These are phyloP conservation scores for Zancudomyces culisetae DNA, from an alignment of 371 early-diverging fungal genomes.

Conservation along the genomic window DNA sequence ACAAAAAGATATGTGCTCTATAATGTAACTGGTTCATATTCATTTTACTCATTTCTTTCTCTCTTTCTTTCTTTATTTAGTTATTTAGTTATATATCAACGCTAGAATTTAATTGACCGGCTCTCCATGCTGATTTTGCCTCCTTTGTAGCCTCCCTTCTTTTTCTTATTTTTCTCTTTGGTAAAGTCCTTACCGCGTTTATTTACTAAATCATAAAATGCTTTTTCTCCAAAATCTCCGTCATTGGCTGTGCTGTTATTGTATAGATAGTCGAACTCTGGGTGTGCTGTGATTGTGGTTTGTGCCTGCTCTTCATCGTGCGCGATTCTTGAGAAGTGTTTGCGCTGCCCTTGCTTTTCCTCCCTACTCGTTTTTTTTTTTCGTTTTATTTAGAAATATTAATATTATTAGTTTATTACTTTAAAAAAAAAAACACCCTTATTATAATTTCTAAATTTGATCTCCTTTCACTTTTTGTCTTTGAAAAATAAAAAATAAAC, in stretches of 20 bases:
- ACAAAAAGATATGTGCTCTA: constrained; percentile 1
- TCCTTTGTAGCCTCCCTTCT: constrained; percentile 87
- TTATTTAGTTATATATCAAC: not conserved
- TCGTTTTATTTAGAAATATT: constrained; percentile 5
- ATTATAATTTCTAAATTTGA: too few relatives aligned
- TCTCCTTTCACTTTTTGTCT: too few relatives aligned
- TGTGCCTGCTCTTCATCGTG: not conserved
- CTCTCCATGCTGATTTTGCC: constrained; percentile 68
- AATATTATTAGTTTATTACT: constrained; percentile 4
- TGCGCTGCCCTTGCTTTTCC: constrained; percentile 11
- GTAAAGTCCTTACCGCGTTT: constrained; percentile 86
- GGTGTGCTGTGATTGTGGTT: constrained; percentile 15
- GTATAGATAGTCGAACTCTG: constrained; percentile 56
- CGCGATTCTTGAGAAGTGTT: not conserved
- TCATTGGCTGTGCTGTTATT: constrained; percentile 60
- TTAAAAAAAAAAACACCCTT: constrained; percentile 2
- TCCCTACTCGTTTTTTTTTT: too few relatives aligned
- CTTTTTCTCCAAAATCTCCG: constrained; percentile 79
- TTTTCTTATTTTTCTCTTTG: constrained; percentile 94
- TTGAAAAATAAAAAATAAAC: too few relatives aligned
- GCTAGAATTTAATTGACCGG: constrained; percentile 76
- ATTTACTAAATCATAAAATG: constrained; percentile 74
- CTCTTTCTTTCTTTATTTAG: not conserved
- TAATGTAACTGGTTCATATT: not conserved
- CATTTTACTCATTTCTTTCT: not conserved